Base-by-base conservation (phyloP, 805 yeast genomes). In the Zygoascus biomembranicola region DNA sequence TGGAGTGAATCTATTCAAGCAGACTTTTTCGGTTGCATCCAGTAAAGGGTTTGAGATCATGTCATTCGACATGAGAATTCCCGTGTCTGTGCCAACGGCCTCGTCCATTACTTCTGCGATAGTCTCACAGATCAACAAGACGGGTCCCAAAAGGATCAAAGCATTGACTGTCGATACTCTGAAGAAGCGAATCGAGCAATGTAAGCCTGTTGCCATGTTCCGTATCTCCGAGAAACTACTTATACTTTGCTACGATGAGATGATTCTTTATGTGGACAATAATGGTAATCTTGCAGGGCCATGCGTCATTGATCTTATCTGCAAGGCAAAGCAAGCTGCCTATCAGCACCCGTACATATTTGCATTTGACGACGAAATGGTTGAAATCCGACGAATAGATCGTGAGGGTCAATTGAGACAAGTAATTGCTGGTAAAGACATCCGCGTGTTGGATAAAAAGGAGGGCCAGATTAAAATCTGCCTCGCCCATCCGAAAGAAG, bases 401-500 rank as follows among this genome's bases (percentile, higher is more conserved):
- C 76, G 77, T 46, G 77, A 55, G 2, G 67, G 69, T 8, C 64
- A 65, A 39, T 59, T 73, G 20, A 77, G 76, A 37, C 95, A 88
- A 64, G 84, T 87, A 4, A 74, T 88, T 43, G 77, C 82, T 2
- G 92, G 92, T 20, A 84, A 82, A 63, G 87, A 81, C 59, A 77
- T 87, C 32, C 60, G 67, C 23, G 61, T 76, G 20, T 52, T 79
- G n/a, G 77, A 73, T 51, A 67, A 67, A 3, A 64, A 60, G 10
- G 70, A 65, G 14, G 73, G 71, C 19, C 63, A 74, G 48, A 67
- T 77, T 16, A 68, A 69, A 23, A 59, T 80, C 3, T 65, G 71
- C 0, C 65, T 85, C 73, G 84, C 87, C 18, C 89, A 87, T 61
- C 95, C 95, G 0, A 68, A 68, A 52, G 74, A 77, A 11, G 68